phyloP scores from a whole-genome alignment of 1,284 basidiomycete genomes.

The Moesziomyces globuligerus region DNA sequence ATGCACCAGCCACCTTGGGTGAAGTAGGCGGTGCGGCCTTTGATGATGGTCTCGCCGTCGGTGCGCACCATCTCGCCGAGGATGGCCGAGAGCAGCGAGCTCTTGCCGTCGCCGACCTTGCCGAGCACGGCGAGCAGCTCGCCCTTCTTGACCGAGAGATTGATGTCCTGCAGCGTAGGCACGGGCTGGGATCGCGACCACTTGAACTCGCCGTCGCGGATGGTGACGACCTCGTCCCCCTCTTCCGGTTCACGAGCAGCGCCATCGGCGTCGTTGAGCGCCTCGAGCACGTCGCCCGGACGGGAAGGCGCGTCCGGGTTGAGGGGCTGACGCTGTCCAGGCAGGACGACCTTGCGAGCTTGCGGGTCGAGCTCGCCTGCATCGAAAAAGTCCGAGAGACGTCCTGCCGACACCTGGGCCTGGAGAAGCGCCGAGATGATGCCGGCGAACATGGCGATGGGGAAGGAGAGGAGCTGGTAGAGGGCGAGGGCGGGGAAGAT shows the following conservation, averaged over 20 bases:
- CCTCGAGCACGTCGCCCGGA: conserved; percentile 29
- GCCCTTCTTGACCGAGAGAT: conserved; percentile 49
- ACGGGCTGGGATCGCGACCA: conserved; percentile 74
- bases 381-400: conserved; percentile 71
- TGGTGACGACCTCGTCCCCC: conserved; percentile 34
- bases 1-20: conserved; percentile 92
- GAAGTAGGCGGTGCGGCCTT: conserved; percentile 75
- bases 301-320: conserved; percentile 27
- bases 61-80: conserved; percentile 63
- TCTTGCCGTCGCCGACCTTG: conserved; percentile 65
- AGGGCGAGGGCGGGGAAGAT: conserved; percentile 65
- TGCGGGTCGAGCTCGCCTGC: conserved; percentile 74
- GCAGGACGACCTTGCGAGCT: conserved; percentile 38
- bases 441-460: conserved; percentile 75
- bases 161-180: conserved; percentile 50
- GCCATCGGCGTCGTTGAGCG: conserved; percentile 18
- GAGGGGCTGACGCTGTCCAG: conserved; percentile 20
- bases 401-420: conserved; percentile 59
- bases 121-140: conserved; percentile 63
- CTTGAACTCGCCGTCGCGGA: conserved; percentile 68
- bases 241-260: conserved; percentile 20
- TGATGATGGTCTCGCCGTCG: conserved; percentile 57
- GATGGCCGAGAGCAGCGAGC: conserved; percentile 58
- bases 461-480: conserved; percentile 74
- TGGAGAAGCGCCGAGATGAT: conserved; percentile 62